Conservation (phyloP, 2,329 filamentous ascomycete species). For the Helminthosporium solani region DNA sequence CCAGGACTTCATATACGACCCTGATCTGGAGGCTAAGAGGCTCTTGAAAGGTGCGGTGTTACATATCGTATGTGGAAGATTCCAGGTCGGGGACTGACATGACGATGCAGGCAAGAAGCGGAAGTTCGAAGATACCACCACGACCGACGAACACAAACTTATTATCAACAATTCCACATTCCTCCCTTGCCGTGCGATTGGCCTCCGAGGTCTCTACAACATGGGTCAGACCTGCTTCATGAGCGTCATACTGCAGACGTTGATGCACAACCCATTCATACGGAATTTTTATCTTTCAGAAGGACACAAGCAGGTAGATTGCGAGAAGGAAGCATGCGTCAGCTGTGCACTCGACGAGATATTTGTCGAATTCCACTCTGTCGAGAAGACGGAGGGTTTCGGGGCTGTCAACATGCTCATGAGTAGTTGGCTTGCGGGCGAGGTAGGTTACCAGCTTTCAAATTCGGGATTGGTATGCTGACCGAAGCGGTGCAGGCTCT, state of each 20-base stretch:
- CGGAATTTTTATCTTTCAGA: slow-evolving; percentile 91
- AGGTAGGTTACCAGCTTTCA: slow-evolving; percentile 50
- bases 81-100: slow-evolving; percentile 14
- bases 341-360: slow-evolving; percentile 63
- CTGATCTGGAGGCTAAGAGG: slow-evolving; percentile 73
- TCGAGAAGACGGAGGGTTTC: slow-evolving; percentile 83
- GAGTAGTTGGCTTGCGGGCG: slow-evolving; percentile 83
- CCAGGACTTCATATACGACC: slow-evolving; percentile 80
- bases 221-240: slow-evolving; percentile 99
- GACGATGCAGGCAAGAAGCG: slow-evolving; percentile 61
- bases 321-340: slow-evolving; percentile 59
- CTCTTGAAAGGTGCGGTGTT: slow-evolving; percentile 63
- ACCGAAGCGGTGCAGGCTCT: slow-evolving; percentile 33
- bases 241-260: slow-evolving; percentile 89
- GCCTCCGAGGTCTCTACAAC: slow-evolving; percentile 90
- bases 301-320: slow-evolving; percentile 74
- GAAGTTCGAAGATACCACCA: slow-evolving; percentile 68
- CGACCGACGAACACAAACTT: slow-evolving; percentile 68
- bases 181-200: slow-evolving; percentile 81
- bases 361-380: slow-evolving; percentile 64
- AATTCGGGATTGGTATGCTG: neutral
- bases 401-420: slow-evolving; percentile 86
- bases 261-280: slow-evolving; percentile 90
- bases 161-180: slow-evolving; percentile 76
- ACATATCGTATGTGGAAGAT: neutral